Evolutionary conservation across 306 rosid genomes (phyloP), one percentile per base, ranked within the genome.

Genomic region (Hylodesmum podocarpum): DNA sequence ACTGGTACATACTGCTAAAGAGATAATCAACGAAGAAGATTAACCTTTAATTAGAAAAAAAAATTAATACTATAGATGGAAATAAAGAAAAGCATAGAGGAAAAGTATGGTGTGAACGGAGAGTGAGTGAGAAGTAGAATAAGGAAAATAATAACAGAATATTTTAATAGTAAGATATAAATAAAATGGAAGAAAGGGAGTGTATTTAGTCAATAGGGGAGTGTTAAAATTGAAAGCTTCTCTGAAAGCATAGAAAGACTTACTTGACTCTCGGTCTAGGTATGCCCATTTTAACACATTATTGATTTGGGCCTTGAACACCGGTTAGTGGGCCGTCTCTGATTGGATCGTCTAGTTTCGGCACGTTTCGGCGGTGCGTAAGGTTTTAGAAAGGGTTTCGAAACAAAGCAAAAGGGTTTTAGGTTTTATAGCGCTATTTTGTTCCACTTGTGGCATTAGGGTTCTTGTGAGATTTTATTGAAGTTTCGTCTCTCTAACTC

Each of bases 391-490:
- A 59, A 29, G 7, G 41, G 28, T 69, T 68, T 68, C 8, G 31
- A n/a, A 57, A 15, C 1, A 16, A 27, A 27, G 10, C 9, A 2
- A 15, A 6, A 58, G 4, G 59, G 49, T 72, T 50, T 72, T 39
- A 63, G 80, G 44, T 29, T 72, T 43, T 12, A 8, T 1, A 11
- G 43, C 13, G 16, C 27, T 22, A 3, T 1, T 21, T 18, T 4
- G 1, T 47, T 70, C 46, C 27, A 13, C 31, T 31, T 3, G 50
- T 34, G 21, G 58, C 22, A 29, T 24, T 70, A 79, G 87, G 84
- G 87, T 80, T 84, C 75, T 70, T 50, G 62, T 46, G 62, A 44
- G 53, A 40, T 49, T 61, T 61, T 7, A 28, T 47, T 40, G 73
- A 10, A 37, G 33, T 19, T 40, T 68, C 33, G 55, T 11, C 66